Evolutionary conservation across 768 basidiomycete species (phyloP).

Genomic region (Phylloporus arenicola): DNA sequence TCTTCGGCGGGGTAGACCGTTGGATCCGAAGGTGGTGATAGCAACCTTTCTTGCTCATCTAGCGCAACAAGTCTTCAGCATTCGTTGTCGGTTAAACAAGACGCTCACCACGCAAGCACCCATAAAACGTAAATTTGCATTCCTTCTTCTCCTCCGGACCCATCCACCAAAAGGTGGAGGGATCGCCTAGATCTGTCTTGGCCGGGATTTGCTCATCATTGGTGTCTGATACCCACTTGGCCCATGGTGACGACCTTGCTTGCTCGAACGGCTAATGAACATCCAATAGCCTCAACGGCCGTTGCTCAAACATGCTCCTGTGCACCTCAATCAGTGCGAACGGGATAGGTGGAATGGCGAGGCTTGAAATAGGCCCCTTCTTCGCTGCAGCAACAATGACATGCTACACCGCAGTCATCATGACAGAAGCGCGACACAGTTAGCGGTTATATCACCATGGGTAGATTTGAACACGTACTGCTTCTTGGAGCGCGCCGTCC

Average conservation of each 20-base stretch:
- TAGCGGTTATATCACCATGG: too few species aligned
- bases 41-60: too few species aligned
- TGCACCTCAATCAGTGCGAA: constrained; percentile 6
- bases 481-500: too few species aligned
- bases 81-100: background rate
- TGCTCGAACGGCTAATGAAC: background rate
- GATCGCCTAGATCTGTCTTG: background rate
- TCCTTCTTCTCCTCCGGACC: background rate
- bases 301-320: background rate
- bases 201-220: background rate
- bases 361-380: background rate
- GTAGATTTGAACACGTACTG: too few species aligned
- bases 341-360: constrained; percentile 4
- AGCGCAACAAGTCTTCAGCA: too few species aligned
- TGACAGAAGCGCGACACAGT: too few species aligned
- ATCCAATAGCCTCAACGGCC: background rate
- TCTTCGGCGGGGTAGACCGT: too few species aligned
- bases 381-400: background rate
- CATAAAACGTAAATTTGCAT: background rate
- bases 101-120: background rate
- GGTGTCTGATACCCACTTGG: background rate
- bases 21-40: too few species aligned
- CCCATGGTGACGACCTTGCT: background rate
- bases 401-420: too few species aligned
- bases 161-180: constrained; percentile 10